phyloP scores from a whole-genome alignment of 345 rosid genomes.

The Microthlaspi erraticum region DNA sequence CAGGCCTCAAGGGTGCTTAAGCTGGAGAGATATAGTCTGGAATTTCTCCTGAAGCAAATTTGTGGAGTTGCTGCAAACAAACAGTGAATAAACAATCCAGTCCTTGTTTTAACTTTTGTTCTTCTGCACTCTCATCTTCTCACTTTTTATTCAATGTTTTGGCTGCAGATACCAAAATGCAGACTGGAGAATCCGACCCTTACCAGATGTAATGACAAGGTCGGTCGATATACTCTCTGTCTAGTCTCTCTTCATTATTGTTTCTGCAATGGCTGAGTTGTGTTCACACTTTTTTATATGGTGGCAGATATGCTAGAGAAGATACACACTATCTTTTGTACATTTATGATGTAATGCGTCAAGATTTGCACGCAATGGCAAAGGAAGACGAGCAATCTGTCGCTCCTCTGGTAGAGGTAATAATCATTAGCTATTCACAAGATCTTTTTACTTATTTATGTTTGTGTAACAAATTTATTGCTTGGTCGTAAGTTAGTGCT shows the following conservation, averaged over 20 bases:
- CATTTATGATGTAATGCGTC: constrained; percentile 78
- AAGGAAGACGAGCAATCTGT: constrained; percentile 55
- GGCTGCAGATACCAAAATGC: constrained; percentile 89
- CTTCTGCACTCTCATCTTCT: constrained; percentile 9
- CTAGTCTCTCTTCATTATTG: constrained; percentile 5
- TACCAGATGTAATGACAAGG: constrained; percentile 87
- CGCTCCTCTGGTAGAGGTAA: constrained; percentile 76
- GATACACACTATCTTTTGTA: constrained; percentile 92
- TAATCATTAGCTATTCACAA: constrained; percentile 14
- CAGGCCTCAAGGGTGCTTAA: constrained; percentile 93
- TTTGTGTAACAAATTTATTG: background rate
- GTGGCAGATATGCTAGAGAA: constrained; percentile 91
- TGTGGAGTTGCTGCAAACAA: constrained; percentile 89
- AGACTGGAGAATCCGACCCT: constrained; percentile 97
- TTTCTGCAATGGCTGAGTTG: constrained; percentile 4
- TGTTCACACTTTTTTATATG: constrained; percentile 24
- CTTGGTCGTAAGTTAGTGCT: background rate
- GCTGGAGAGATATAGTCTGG: constrained; percentile 89
- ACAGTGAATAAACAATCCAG: constrained; percentile 56
- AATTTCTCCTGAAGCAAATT: constrained; percentile 70
- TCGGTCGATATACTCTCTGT: constrained; percentile 51
- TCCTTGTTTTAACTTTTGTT: constrained; percentile 29
- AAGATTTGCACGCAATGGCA: constrained; percentile 49
- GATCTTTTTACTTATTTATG: background rate
- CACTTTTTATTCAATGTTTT: constrained; percentile 26